Evolutionary conservation across 192 early-diverging fungal genomes (phyloP).

Genomic region (Linnemannia schmuckeri): DNA sequence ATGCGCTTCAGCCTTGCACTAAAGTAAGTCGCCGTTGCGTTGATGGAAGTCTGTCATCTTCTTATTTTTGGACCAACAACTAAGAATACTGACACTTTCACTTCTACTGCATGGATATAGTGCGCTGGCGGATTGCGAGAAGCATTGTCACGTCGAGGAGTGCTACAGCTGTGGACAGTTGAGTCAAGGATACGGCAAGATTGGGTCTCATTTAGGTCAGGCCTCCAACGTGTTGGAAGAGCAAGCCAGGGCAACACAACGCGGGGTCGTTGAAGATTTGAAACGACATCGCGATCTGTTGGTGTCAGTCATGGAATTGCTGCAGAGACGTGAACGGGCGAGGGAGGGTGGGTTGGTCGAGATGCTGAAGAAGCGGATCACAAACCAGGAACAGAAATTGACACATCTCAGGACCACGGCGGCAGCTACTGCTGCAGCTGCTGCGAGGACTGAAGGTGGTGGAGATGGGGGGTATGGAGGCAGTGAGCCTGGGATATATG

Average conservation of each 20-base stretch:
- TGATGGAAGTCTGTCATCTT: neutral
- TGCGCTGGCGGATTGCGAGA: conserved; percentile 63
- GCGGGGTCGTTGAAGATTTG: conserved; percentile 73
- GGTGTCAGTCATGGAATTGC: conserved; percentile 64
- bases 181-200: conserved; percentile 49
- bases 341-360: conserved; percentile 56
- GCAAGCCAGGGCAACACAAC: conserved; percentile 57
- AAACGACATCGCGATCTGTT: conserved; percentile 75
- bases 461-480: conserved; percentile 16
- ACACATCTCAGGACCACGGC: neutral
- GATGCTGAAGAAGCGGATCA: conserved; percentile 64
- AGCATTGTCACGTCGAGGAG: conserved; percentile 65
- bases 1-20: conserved; percentile 68
- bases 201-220: conserved; percentile 45
- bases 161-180: conserved; percentile 69
- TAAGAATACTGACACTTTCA: neutral
- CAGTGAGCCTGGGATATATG: conserved; percentile 15
- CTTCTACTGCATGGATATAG: conserved; percentile 29
- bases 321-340: conserved; percentile 66
- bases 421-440: conserved; percentile 5
- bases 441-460: neutral
- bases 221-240: conserved; percentile 48
- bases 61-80: neutral
- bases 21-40: conserved; percentile 52
- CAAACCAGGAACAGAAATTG: conserved; percentile 59